phyloP scores from a whole-genome alignment of 192 early-diverging fungal genomes.

The Coemansia sp. region DNA sequence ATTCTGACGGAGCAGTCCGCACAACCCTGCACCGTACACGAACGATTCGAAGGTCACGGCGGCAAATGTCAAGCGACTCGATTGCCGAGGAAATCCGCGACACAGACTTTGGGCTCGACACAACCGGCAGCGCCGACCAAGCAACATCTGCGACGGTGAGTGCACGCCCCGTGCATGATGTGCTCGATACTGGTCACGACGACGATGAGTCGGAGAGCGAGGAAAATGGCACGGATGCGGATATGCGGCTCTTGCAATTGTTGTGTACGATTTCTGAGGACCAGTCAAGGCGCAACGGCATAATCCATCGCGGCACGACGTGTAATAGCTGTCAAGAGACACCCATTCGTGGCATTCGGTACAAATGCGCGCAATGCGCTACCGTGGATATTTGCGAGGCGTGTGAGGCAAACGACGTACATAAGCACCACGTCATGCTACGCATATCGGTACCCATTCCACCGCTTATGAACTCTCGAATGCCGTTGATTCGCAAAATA shows the following conservation, averaged over 20 bases:
- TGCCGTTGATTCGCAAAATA: constrained; percentile 68
- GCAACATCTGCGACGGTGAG: not conserved
- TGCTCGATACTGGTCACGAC: constrained; percentile 7
- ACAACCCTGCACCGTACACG: constrained; percentile 28
- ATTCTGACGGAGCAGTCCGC: not conserved
- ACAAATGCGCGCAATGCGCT: constrained; percentile 92
- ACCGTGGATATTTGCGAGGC: constrained; percentile 90
- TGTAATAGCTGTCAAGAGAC: constrained; percentile 87
- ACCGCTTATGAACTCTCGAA: constrained; percentile 78
- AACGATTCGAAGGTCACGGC: constrained; percentile 45
- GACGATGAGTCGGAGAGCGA: constrained; percentile 5
- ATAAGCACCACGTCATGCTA: constrained; percentile 84
- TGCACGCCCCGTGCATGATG: constrained; percentile 9
- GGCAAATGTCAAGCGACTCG: constrained; percentile 12
- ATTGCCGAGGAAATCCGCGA: constrained; percentile 18
- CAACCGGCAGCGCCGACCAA: not conserved
- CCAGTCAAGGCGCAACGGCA: constrained; percentile 65
- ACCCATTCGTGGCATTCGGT: constrained; percentile 88
- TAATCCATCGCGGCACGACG: constrained; percentile 79
- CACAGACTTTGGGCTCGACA: constrained; percentile 2
- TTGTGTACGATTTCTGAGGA: constrained; percentile 86
- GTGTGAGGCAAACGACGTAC: constrained; percentile 83
- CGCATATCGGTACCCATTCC: constrained; percentile 92
- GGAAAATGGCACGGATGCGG: constrained; percentile 15
- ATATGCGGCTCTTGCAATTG: constrained; percentile 62